A percentile compares a stretch with the other conserved stretches of the same genome.
Conservation (phyloP, 83 land plant species). For the Picea abies region DNA sequence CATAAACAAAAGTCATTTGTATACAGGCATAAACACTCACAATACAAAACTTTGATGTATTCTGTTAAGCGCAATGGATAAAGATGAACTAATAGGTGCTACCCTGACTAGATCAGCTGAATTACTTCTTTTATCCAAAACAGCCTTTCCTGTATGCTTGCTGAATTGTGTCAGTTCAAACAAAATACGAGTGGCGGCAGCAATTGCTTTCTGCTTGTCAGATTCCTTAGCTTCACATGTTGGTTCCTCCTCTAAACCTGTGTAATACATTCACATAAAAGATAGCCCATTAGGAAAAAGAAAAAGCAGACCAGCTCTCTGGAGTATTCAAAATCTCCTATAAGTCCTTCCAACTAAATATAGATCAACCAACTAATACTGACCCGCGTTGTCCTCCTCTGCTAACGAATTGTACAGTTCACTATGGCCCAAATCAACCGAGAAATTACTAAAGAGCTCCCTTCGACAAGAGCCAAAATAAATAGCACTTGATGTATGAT, state of each 20-base stretch:
- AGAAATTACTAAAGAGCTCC: constrained; percentile 37
- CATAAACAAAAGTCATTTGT: background rate
- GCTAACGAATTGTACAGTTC: constrained; percentile 18
- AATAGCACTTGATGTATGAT: constrained; percentile 9
- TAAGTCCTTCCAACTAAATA: constrained; percentile 8
- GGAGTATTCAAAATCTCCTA: background rate
- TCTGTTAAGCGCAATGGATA: constrained; percentile 78
- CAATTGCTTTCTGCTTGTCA: constrained; percentile 60
- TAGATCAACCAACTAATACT: constrained; percentile 22
- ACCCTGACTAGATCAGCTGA: constrained; percentile 28
- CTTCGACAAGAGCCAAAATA: constrained; percentile 51
- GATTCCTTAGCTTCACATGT: constrained; percentile 51
- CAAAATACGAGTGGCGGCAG: constrained; percentile 47
- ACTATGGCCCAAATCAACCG: constrained; percentile 22
- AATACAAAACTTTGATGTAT: constrained; percentile 98
- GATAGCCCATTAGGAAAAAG: constrained; percentile 7
- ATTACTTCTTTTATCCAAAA: constrained; percentile 46
- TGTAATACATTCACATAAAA: constrained; percentile 2
- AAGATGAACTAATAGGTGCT: constrained; percentile 57
- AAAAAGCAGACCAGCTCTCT: constrained; percentile 3
- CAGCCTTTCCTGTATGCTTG: constrained; percentile 57
- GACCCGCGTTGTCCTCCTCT: constrained; percentile 50
- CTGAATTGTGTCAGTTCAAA: constrained; percentile 63
- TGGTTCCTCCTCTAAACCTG: constrained; percentile 3
- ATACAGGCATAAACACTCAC: constrained; percentile 58